Evolutionary conservation across 306 rosid genomes (phyloP).

Genomic region (Aeschynomene evenia): DNA sequence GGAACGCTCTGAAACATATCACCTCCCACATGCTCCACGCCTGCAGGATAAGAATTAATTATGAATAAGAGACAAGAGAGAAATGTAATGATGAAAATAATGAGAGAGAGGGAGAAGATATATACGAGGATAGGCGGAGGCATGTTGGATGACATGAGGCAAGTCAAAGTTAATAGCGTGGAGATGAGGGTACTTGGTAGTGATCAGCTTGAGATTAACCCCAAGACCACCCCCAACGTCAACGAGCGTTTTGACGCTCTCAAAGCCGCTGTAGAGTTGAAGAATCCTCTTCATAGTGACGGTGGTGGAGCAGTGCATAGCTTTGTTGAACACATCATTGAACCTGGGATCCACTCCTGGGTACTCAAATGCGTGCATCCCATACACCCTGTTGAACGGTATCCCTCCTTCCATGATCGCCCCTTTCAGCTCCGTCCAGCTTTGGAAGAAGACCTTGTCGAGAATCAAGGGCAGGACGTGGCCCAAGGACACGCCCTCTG

Average conservation of each 20-base stretch:
- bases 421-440: slow-evolving; percentile 42
- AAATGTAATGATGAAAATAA: too few species aligned
- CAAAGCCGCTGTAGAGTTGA: slow-evolving; percentile 47
- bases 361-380: slow-evolving; percentile 40
- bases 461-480: background rate
- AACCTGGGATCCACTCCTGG: slow-evolving; percentile 33
- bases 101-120: too few species aligned
- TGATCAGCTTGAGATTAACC: slow-evolving; percentile 41
- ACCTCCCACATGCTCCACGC: slow-evolving; percentile 55
- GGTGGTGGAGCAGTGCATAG: slow-evolving; percentile 53
- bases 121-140: slow-evolving; percentile 55
- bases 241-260: slow-evolving; percentile 38
- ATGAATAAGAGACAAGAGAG: too few species aligned
- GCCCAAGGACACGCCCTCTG: background rate
- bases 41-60: too few species aligned
- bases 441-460: background rate
- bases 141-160: slow-evolving; percentile 50
- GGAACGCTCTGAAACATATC: slow-evolving; percentile 65
- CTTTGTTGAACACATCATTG: slow-evolving; percentile 46
- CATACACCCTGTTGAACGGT: slow-evolving; percentile 48
- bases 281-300: slow-evolving; percentile 38
- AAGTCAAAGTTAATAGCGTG: slow-evolving; percentile 42
- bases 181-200: slow-evolving; percentile 50
- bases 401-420: slow-evolving; percentile 48
- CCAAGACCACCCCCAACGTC: slow-evolving; percentile 74